Conservation (phyloP, 2,329 filamentous ascomycete genomes). For the Ophiocordyceps polyrhachis-furcata region DNA sequence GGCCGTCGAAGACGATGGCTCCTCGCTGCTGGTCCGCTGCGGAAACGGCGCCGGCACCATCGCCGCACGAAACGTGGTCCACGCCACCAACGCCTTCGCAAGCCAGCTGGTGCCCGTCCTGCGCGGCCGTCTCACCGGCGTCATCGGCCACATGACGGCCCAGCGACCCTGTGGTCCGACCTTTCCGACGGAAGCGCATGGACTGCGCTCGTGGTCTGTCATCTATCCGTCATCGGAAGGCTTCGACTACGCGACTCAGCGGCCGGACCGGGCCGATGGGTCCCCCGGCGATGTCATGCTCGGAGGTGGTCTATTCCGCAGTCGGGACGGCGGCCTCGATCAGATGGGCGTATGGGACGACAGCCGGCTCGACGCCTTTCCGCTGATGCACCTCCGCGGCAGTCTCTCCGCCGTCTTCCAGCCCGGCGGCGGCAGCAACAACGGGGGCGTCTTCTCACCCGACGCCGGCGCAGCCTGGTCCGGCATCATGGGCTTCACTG, state of each 20-base stretch:
- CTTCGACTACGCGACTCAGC: constrained; percentile 34
- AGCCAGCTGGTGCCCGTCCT: constrained; percentile 31
- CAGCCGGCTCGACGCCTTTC: constrained; percentile 18
- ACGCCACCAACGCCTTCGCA: constrained; percentile 38
- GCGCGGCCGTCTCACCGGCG: constrained; percentile 22
- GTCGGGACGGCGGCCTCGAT: constrained; percentile 21
- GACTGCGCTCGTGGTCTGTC: constrained; percentile 29
- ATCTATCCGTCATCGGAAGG: constrained; percentile 19
- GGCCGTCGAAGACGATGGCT: constrained; percentile 13
- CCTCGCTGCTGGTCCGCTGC: not conserved
- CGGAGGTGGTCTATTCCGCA: constrained; percentile 30
- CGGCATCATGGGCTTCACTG: constrained; percentile 27
- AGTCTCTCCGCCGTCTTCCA: constrained; percentile 23
- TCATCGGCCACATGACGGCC: constrained; percentile 30
- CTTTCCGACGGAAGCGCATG: constrained; percentile 11
- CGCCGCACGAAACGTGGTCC: constrained; percentile 29
- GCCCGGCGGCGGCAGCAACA: constrained; percentile 13
- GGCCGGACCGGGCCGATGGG: constrained; percentile 13
- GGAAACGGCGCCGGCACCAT: constrained; percentile 21
- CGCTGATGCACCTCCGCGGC: constrained; percentile 20
- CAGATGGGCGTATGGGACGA: constrained; percentile 30
- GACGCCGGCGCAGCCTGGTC: constrained; percentile 26
- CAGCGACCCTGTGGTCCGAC: constrained; percentile 19
- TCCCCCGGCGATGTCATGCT: constrained; percentile 28
- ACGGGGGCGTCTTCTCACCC: constrained; percentile 2